Evolutionary conservation across 129 eudicot genomes (phyloP).

Genomic region (Flaveria bidentis): DNA sequence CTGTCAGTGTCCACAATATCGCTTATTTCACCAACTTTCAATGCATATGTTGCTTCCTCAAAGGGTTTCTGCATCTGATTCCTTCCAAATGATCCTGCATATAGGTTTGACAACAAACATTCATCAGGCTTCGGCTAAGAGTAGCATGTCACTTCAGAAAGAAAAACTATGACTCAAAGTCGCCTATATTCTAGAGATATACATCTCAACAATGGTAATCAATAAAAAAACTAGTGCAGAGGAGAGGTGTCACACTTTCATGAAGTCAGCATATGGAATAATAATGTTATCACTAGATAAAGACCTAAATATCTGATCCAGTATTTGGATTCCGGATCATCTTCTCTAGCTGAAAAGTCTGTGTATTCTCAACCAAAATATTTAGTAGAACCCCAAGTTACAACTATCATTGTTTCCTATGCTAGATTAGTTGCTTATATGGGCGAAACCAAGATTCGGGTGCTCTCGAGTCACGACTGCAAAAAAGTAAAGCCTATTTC

Average conservation of each 20-base stretch:
- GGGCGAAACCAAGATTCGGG: not conserved
- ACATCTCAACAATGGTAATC: not conserved
- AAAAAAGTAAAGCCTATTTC: not conserved
- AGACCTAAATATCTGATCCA: not conserved
- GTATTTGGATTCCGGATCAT: not conserved
- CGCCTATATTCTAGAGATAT: not conserved
- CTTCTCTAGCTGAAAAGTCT: not conserved
- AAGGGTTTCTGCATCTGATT: conserved; percentile 95
- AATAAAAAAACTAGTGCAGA: not conserved
- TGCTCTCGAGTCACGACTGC: not conserved
- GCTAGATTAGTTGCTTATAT: not conserved
- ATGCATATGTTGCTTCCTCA: conserved; percentile 77
- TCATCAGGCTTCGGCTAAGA: not conserved
- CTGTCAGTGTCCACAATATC: conserved; percentile 79
- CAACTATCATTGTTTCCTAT: not conserved
- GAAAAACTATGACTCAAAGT: not conserved
- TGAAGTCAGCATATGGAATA: no score
- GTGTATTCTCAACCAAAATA: not conserved
- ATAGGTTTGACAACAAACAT: not conserved
- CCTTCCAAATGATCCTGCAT: conserved; percentile 72
- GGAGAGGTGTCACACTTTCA: not conserved
- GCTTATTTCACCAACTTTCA: conserved; percentile 69
- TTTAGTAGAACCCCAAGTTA: not conserved
- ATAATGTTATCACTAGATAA: not conserved
- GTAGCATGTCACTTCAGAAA: not conserved